These are phyloP conservation scores for Bryoglossum gracile DNA, from an alignment of 495 filamentous ascomycete species.

Conservation along the genomic window DNA sequence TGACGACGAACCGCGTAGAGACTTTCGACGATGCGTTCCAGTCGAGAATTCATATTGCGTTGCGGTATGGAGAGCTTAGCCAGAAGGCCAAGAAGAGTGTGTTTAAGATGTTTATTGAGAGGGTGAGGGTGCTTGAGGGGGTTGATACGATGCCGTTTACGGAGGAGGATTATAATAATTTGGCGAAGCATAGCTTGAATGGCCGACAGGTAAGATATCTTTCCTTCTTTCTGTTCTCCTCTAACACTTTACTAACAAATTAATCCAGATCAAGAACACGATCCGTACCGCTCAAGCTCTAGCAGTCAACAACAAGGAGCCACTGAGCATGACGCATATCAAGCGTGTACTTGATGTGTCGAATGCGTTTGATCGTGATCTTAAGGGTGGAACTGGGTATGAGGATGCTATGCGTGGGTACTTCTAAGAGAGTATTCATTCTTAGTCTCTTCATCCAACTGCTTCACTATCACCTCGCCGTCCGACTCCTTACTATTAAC, in stretches of 20 bases:
- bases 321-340: conserved; percentile 74
- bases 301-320: conserved; percentile 66
- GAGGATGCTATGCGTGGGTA: conserved; percentile 54
- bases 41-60: conserved; percentile 54
- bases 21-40: conserved; percentile 58
- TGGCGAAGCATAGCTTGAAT: conserved; percentile 70
- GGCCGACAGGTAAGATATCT: conserved; percentile 54
- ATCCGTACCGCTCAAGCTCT: conserved; percentile 81
- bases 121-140: conserved; percentile 57
- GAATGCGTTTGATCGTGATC: conserved; percentile 73
- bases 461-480: not conserved
- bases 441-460: not conserved
- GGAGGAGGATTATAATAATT: conserved; percentile 56
- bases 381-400: conserved; percentile 58
- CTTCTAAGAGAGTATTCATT: conserved; percentile 27
- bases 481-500: not conserved
- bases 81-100: conserved; percentile 70
- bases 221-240: conserved; percentile 14
- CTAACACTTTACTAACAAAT: conserved; percentile 14
- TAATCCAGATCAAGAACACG: conserved; percentile 73
- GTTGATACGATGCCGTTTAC: conserved; percentile 55
- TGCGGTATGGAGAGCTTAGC: conserved; percentile 74
- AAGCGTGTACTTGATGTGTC: conserved; percentile 74
- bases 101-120: conserved; percentile 77
- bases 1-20: conserved; percentile 75